Conservation (phyloP, 1,139 yeast genomes). For the Pichia sp. region DNA sequence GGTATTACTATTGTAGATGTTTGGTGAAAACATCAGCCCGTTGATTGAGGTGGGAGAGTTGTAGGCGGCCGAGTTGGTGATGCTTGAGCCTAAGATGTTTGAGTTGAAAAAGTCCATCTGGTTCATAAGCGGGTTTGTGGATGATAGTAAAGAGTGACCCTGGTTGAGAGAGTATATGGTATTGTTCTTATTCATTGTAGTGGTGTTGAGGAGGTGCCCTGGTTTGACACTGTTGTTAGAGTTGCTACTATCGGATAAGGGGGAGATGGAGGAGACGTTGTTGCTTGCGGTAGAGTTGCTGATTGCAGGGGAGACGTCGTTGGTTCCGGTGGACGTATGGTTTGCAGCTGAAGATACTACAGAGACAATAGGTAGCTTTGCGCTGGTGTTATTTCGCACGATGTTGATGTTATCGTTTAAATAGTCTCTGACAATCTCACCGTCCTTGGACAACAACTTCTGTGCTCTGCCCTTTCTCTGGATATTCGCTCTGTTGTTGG, state of each 20-base stretch:
- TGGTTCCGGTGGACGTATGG: not conserved
- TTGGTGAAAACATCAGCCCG: constrained; percentile 14
- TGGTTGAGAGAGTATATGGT: not conserved
- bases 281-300: constrained; percentile 6
- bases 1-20: not conserved
- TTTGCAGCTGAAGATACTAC: not conserved
- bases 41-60: constrained; percentile 15
- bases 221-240: not conserved
- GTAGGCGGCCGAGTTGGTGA: constrained; percentile 7
- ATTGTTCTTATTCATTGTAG: not conserved
- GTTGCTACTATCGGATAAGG: constrained; percentile 7
- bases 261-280: constrained; percentile 15
- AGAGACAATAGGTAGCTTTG: constrained; percentile 20
- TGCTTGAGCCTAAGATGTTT: constrained; percentile 6
- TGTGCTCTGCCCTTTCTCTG: constrained; percentile 31
- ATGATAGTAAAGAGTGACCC: not conserved
- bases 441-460: constrained; percentile 32
- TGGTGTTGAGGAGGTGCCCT: not conserved
- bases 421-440: constrained; percentile 32
- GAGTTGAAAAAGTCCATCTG: constrained; percentile 12
- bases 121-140: constrained; percentile 1
- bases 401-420: constrained; percentile 34
- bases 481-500: constrained; percentile 31
- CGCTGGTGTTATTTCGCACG: constrained; percentile 34
- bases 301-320: not conserved